Percentiles rank a stretch among this genome's conserved stretches.
phyloP scores from a whole-genome alignment of 495 filamentous ascomycete species.

The Poronia punctata region DNA sequence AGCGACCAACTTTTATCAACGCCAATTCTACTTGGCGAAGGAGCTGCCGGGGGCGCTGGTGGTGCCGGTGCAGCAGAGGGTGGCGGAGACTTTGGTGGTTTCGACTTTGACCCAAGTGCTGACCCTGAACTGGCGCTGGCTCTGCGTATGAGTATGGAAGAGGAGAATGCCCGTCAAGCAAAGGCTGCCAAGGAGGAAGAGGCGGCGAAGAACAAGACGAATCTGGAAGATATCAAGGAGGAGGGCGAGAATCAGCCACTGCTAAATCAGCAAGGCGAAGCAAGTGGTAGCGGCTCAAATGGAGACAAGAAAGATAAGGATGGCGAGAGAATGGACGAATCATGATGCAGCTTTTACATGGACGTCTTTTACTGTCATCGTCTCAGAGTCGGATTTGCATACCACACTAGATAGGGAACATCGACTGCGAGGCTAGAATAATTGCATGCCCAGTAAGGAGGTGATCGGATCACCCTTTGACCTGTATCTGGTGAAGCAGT shows the following conservation, averaged over 20 bases:
- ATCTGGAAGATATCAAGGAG: slow-evolving; percentile 78
- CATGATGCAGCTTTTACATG: slow-evolving; percentile 35
- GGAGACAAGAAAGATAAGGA: slow-evolving; percentile 53
- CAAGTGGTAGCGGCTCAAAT: slow-evolving; percentile 48
- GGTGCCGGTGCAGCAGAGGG: slow-evolving; percentile 41
- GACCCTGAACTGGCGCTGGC: slow-evolving; percentile 93
- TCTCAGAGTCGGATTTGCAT: slow-evolving; percentile 22
- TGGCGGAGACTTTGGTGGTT: slow-evolving; percentile 55
- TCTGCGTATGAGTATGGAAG: slow-evolving; percentile 96
- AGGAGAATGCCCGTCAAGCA: slow-evolving; percentile 89
- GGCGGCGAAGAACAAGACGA: slow-evolving; percentile 57
- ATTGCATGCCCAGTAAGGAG: too few relatives aligned
- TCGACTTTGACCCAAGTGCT: slow-evolving; percentile 68
- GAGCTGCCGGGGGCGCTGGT: slow-evolving; percentile 37
- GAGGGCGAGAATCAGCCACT: slow-evolving; percentile 63
- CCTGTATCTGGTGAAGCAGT: too few relatives aligned
- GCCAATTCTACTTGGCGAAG: slow-evolving; percentile 79
- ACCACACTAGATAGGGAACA: slow-evolving; percentile 17
- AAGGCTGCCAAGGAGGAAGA: slow-evolving; percentile 71
- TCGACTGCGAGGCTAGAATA: neutral
- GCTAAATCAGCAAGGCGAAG: slow-evolving; percentile 59
- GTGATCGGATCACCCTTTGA: too few relatives aligned
- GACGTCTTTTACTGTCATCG: slow-evolving; percentile 10
- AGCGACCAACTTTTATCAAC: slow-evolving; percentile 89
- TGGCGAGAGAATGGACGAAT: slow-evolving; percentile 84